Percentiles rank a stretch among this genome's conserved stretches.
phyloP scores from a whole-genome alignment of 768 basidiomycete species.

The Tylopilus subfusipes region DNA sequence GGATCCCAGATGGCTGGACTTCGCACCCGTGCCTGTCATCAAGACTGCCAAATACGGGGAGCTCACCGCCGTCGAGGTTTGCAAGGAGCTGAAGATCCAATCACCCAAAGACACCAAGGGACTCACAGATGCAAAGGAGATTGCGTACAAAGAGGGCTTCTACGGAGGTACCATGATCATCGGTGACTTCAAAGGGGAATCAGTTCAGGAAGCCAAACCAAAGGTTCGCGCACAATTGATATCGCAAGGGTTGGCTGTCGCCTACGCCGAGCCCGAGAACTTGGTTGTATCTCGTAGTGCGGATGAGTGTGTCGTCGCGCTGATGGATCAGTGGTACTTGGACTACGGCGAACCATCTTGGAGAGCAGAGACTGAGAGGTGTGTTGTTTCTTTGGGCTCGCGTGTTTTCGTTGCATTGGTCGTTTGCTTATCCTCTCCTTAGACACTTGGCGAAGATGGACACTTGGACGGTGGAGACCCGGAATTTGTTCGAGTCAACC shows the following conservation, averaged over 20 bases:
- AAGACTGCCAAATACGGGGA: constrained; percentile 91
- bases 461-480: constrained; percentile 86
- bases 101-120: constrained; percentile 93
- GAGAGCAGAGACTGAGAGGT: constrained; percentile 84
- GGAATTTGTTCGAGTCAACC: constrained; percentile 87
- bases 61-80: constrained; percentile 77
- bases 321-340: constrained; percentile 99
- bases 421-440: not conserved
- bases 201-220: constrained; percentile 88
- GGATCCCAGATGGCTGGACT: constrained; percentile 78
- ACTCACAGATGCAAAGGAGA: constrained; percentile 93
- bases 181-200: constrained; percentile 85
- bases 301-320: constrained; percentile 97
- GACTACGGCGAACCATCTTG: constrained; percentile 93
- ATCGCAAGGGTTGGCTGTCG: constrained; percentile 68
- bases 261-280: constrained; percentile 95
- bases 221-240: constrained; percentile 87
- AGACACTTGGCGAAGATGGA: constrained; percentile 85
- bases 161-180: constrained; percentile 89
- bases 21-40: constrained; percentile 86
- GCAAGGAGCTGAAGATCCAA: constrained; percentile 89
- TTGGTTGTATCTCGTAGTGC: constrained; percentile 82
- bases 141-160: constrained; percentile 98
- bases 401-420: constrained; percentile 1
- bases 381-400: constrained; percentile 27